Base-by-base conservation (phyloP, 2,329 filamentous ascomycete genomes). In the Coleophoma eucalyptorum region DNA sequence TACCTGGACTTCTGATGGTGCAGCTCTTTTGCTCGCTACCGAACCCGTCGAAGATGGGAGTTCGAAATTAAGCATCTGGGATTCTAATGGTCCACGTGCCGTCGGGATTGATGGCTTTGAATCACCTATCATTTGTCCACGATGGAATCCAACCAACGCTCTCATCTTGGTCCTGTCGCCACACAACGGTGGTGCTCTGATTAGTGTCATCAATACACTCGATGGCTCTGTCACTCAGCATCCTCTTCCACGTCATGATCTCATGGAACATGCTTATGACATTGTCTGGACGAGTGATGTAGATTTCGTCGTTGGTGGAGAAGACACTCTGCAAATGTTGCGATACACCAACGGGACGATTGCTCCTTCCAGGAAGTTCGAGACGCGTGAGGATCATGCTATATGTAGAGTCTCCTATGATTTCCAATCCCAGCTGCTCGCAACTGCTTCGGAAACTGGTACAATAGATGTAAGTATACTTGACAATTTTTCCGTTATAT, bases 361-460 rank as follows among this genome's bases (percentile, higher is more conserved):
- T 44, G 62, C 67, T 1, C 69, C 69, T 20, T 63, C 69, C 5
- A 73, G 70, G 49, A 78, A 75, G 43, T 81, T 80, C 37, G 73
- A 79, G 43, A 79, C 76, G 2, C 73, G 73, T 40, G 71, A 75
- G 49, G 76, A 79, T 40, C 79, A 83, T 53, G 72, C 65, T 26
- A 75, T 86, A 47, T 74, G 71, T 1, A 77, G 79, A 45, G 73
- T 85, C 0, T 71, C 80, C 31, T 86, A 77, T 54, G 83, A 86
- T 62, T 66, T 67, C 63, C 68, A 69, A 19, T 77, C 78, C 18
- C 75, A 72, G 43, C 60, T 83, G 32, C 74, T 78, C 13, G 83
- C 82, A 1, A 84, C 83, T 0, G 77, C 79, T 4, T 81, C 78
- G 58, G 78, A 83, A 45, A 80, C 76, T 55, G 83, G 83, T 21